Conservation (phyloP, 495 filamentous ascomycete genomes). For the Parathielavia appendiculata region DNA sequence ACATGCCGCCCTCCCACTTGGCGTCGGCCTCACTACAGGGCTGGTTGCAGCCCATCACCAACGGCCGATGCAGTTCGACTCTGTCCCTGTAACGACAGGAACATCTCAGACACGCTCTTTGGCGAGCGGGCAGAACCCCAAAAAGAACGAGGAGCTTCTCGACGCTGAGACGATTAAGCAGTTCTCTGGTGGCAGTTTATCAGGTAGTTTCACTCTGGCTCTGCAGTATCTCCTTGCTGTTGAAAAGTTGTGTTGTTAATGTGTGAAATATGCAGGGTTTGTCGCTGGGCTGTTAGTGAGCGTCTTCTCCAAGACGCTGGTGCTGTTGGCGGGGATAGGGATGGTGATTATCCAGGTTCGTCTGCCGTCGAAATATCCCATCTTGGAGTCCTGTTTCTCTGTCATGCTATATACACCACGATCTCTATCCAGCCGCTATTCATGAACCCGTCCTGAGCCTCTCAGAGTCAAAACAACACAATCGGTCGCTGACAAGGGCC, state of each 20-base stretch:
- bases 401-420: no score
- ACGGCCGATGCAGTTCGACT: conserved; percentile 32
- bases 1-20: conserved; percentile 21
- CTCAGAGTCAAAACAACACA: neutral
- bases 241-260: neutral
- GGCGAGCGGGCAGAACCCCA: neutral
- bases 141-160: conserved; percentile 36
- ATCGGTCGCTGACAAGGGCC: neutral
- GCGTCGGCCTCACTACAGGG: conserved; percentile 26
- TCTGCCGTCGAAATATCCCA: conserved; percentile 12
- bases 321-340: conserved; percentile 64
- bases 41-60: conserved; percentile 23
- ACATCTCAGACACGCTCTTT: neutral
- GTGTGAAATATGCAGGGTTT: conserved; percentile 45
- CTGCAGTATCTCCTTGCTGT: neutral
- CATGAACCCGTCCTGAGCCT: no score
- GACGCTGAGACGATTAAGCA: conserved; percentile 56
- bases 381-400: neutral
- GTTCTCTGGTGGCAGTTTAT: conserved; percentile 63
- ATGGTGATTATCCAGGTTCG: conserved; percentile 67
- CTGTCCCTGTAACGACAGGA: conserved; percentile 2
- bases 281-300: conserved; percentile 63
- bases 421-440: no score
- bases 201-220: conserved; percentile 40
- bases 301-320: conserved; percentile 69